A percentile compares a stretch with the other conserved stretches of the same genome.
These are phyloP conservation scores for Dactylellina haptotyla DNA, from an alignment of 2,329 filamentous ascomycete species.

Conservation along the genomic window DNA sequence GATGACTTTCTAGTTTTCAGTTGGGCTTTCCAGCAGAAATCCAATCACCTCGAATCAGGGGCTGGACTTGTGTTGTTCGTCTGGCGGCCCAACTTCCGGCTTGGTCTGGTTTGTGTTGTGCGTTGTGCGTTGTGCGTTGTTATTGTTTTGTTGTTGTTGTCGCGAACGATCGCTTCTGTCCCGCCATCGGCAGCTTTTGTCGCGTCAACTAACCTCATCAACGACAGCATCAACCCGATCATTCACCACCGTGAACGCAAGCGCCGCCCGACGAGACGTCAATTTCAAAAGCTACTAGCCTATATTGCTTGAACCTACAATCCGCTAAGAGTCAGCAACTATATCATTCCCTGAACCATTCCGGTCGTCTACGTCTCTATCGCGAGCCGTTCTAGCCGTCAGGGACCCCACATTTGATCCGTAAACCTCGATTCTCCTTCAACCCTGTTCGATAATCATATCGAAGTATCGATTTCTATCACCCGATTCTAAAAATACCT, in stretches of 20 bases:
- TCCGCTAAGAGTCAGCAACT: not conserved
- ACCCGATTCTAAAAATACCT: not conserved
- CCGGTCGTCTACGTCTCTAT: not conserved
- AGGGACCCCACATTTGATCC: not conserved
- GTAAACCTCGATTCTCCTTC: not conserved
- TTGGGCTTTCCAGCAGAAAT: too few relatives aligned
- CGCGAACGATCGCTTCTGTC: slow-evolving; percentile 43
- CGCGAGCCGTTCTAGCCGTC: not conserved
- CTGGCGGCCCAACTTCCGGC: too few relatives aligned
- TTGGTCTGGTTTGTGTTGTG: slow-evolving; percentile 4
- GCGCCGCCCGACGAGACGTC: not conserved
- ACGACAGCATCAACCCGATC: slow-evolving; percentile 32
- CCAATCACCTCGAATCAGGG: too few relatives aligned
- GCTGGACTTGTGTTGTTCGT: too few relatives aligned
- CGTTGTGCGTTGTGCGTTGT: slow-evolving; percentile 39
- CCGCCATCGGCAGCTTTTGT: slow-evolving; percentile 22
- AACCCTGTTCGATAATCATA: not conserved
- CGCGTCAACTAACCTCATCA: slow-evolving; percentile 39
- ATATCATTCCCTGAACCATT: not conserved
- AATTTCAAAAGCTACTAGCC: not conserved
- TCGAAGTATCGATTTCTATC: not conserved
- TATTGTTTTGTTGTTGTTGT: slow-evolving; percentile 55
- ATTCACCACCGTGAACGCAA: slow-evolving; percentile 12
- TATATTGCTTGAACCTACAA: not conserved
- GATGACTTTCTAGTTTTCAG: too few relatives aligned